These are phyloP conservation scores for Glomus cerebriforme DNA, from an alignment of 192 early-diverging fungal species.

Conservation along the genomic window DNA sequence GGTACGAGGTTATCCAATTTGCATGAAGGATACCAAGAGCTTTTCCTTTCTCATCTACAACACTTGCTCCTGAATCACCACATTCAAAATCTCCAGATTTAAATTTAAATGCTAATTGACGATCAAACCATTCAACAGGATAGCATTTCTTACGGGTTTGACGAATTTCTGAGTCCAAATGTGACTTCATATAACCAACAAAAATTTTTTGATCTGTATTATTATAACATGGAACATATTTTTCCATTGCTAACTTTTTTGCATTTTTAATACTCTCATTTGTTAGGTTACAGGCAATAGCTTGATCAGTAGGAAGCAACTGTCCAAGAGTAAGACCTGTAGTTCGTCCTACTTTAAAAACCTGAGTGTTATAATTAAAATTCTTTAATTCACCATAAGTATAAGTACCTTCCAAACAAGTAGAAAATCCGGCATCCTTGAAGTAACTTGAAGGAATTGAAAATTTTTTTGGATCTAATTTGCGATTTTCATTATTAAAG, in stretches of 20 bases:
- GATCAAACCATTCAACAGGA: constrained; percentile 4
- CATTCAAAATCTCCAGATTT: too few relatives aligned
- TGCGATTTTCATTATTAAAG: too few relatives aligned
- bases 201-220: background rate
- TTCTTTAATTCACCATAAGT: background rate
- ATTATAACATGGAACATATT: too few relatives aligned
- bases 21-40: background rate
- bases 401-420: too few relatives aligned
- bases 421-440: too few relatives aligned
- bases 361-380: background rate
- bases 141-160: too few relatives aligned
- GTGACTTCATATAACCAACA: too few relatives aligned
- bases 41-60: too few relatives aligned
- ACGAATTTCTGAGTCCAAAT: too few relatives aligned
- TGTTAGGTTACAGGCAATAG: background rate
- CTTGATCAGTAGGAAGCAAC: background rate
- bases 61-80: too few relatives aligned
- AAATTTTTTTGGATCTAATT: too few relatives aligned
- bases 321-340: background rate
- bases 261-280: background rate
- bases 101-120: background rate
- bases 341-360: background rate
- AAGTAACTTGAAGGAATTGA: too few relatives aligned
- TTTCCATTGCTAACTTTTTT: background rate
- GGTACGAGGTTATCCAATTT: background rate